phyloP scores from a whole-genome alignment of 768 basidiomycete species.

The Heimioporus sp. region DNA sequence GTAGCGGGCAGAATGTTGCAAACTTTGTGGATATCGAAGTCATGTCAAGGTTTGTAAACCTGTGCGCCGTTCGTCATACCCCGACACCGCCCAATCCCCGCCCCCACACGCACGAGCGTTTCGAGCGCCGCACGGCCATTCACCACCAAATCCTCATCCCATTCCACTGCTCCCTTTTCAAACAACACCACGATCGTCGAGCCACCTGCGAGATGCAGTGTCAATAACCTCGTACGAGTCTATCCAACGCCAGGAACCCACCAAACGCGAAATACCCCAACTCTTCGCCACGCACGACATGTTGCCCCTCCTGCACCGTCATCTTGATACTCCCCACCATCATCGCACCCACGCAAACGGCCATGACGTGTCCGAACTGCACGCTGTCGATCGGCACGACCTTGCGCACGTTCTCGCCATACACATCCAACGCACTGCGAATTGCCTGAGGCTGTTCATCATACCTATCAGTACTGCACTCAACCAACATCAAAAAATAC shows the following conservation, averaged over 20 bases:
- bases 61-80: slow-evolving; percentile 9
- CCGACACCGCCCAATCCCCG: slow-evolving; percentile 65
- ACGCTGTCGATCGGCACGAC: slow-evolving; percentile 90
- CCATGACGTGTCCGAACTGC: slow-evolving; percentile 89
- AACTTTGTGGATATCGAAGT: too few species aligned
- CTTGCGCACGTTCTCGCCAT: slow-evolving; percentile 91
- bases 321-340: slow-evolving; percentile 91
- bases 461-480: too few species aligned
- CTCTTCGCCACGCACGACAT: slow-evolving; percentile 82
- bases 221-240: background rate
- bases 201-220: slow-evolving; percentile 51
- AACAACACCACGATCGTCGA: slow-evolving; percentile 91
- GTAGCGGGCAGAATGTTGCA: too few species aligned
- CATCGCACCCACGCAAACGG: slow-evolving; percentile 91
- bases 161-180: slow-evolving; percentile 79
- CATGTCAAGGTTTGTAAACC: background rate
- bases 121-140: slow-evolving; percentile 88
- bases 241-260: slow-evolving; percentile 33
- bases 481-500: too few species aligned
- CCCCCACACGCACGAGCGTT: slow-evolving; percentile 85
- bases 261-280: slow-evolving; percentile 96
- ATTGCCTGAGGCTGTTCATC: slow-evolving; percentile 81
- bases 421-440: slow-evolving; percentile 85
- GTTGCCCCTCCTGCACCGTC: slow-evolving; percentile 82
- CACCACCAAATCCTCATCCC: slow-evolving; percentile 87